These are phyloP conservation scores for Pseudopyricularia javanii DNA, from an alignment of 2,329 filamentous ascomycete genomes.

Conservation along the genomic window DNA sequence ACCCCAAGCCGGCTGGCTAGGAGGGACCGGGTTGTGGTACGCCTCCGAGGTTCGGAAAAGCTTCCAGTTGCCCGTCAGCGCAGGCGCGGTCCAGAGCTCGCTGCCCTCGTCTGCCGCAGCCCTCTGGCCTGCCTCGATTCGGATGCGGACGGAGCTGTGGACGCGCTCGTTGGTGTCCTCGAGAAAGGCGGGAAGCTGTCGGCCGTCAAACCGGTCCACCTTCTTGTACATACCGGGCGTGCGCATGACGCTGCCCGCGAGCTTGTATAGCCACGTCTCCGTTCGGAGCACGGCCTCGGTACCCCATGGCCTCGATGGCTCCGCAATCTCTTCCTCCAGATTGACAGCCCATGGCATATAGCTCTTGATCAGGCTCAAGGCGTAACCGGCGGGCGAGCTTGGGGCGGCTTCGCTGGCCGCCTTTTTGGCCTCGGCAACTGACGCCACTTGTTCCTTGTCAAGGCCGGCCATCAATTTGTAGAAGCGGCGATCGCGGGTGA, in stretches of 20 bases:
- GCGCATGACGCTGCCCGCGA: conserved; percentile 28
- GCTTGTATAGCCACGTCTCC: conserved; percentile 25
- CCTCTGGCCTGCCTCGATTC: conserved; percentile 32
- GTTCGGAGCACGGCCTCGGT: conserved; percentile 29
- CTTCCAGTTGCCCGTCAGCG: conserved; percentile 30
- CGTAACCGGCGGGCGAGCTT: not conserved
- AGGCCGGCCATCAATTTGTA: conserved; percentile 10
- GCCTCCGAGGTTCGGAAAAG: conserved; percentile 20
- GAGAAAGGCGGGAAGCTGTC: conserved; percentile 24
- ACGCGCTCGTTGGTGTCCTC: conserved; percentile 41
- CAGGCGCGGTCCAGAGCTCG: conserved; percentile 30
- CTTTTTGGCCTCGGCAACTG: conserved; percentile 3
- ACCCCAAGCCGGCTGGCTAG: not conserved
- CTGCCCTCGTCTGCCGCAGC: conserved; percentile 23
- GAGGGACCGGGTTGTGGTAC: conserved; percentile 21
- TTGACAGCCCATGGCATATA: conserved; percentile 27
- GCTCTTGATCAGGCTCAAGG: not conserved
- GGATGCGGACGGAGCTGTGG: conserved; percentile 40
- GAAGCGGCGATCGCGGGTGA: conserved; percentile 16
- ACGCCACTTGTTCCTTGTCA: not conserved
- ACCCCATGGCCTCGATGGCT: conserved; percentile 24
- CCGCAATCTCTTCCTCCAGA: conserved; percentile 16
- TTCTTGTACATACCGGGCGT: conserved; percentile 36
- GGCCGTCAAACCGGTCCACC: conserved; percentile 25
- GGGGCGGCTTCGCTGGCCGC: not conserved